Base-by-base conservation (phyloP, 2,329 filamentous ascomycete genomes). In the Trichoderma sp. region DNA sequence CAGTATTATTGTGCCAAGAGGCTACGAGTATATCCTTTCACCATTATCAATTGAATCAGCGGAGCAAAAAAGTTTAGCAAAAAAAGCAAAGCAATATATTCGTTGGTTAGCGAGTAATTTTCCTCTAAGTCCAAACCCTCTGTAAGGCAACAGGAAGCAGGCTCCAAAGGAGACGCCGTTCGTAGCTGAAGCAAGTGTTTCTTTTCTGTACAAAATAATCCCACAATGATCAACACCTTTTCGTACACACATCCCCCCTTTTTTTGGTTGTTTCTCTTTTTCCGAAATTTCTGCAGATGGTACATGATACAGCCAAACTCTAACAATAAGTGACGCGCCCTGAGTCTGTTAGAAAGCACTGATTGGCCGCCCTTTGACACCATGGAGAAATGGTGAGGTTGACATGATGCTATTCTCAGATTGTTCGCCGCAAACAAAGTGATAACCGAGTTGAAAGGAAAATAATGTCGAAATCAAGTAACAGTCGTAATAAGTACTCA, bases 401-500 rank as follows among this genome's bases (percentile, higher is more conserved):
- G 58, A 56, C 64, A 62, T 53, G 61, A 61, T 68, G 36, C n/a
- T 28, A 34, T 72, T 34, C 65, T 73, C 63, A 69, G 43, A 71
- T 73, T n/a, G 58, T 60, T 58, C 60, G 53, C 74, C 69, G 63
- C 70, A 70, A 58, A 67, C 26, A 39, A 58, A 28, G 70, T 63
- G 62, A 68, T 72, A 76, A 72, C 73, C 72, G 75, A 73, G 74
- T 74, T 53, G 74, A 75, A 75, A 72, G 63, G 18, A 62, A 63
- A 75, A 72, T 60, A 73, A 75, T 72, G 51, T 51, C 58, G 58
- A 58, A 65, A 53, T 65, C 65, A 51, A 43, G 26, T 70, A 63
- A 62, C 70, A 34, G 61, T 71, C 71, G 71, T 75, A 71, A 68
- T 68, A 64, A 73, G 72, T 76, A 78, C 71, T 74, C 75, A 79